These are phyloP conservation scores for Mycena sanguinolenta DNA, from an alignment of 768 basidiomycete species.

Conservation along the genomic window DNA sequence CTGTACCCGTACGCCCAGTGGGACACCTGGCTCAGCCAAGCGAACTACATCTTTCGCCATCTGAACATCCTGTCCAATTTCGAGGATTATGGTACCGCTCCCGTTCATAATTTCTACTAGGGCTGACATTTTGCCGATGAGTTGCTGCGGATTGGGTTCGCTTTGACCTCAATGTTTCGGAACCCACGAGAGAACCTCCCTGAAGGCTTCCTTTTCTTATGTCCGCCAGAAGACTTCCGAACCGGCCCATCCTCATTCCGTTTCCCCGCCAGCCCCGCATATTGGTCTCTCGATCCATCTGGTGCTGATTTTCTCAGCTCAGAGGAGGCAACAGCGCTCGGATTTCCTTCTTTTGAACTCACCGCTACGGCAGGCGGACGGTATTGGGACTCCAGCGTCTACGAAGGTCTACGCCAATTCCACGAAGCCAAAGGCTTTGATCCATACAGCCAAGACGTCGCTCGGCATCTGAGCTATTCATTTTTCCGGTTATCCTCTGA, in stretches of 20 bases:
- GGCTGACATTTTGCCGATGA: no score
- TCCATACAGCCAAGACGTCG: neutral
- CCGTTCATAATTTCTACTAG: no score
- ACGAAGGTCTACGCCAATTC: neutral
- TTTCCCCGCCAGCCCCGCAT: neutral
- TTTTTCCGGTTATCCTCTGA: neutral
- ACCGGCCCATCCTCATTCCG: neutral
- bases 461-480: neutral
- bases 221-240: neutral
- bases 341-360: neutral
- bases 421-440: neutral
- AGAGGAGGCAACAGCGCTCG: no score
- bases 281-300: constrained; percentile 15
- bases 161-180: neutral
- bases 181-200: neutral
- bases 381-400: neutral
- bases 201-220: constrained; percentile 5
- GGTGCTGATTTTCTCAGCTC: neutral
- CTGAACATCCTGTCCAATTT: no score
- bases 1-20: no score
- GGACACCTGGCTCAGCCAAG: no score
- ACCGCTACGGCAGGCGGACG: neutral
- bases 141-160: neutral
- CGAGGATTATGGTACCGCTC: no score
- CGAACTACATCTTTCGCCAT: neutral